These are phyloP conservation scores for Leishmania aethiopica DNA, from an alignment of 208 protist genomes.

Conservation along the genomic window DNA sequence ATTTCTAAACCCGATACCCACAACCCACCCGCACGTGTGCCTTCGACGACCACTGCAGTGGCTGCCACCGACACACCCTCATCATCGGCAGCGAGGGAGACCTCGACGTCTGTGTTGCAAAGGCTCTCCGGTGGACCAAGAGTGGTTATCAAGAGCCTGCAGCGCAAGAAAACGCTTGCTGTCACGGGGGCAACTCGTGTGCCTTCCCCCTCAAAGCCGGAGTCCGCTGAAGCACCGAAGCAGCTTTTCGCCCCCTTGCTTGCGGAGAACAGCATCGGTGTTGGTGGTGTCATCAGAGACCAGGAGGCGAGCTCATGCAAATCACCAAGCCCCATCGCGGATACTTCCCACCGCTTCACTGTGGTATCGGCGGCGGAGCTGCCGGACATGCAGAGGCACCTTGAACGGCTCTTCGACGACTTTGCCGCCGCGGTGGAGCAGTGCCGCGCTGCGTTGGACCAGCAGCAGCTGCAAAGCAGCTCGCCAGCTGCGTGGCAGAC, in stretches of 20 bases:
- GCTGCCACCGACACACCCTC: not conserved
- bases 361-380: constrained; percentile 3
- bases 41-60: not conserved
- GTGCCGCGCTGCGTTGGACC: constrained; percentile 16
- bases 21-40: not conserved
- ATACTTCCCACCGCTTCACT: not conserved
- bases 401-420: constrained; percentile 25
- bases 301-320: not conserved
- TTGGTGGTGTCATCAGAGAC: not conserved
- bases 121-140: not conserved
- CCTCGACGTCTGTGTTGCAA: not conserved
- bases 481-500: constrained; percentile 9
- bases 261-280: not conserved
- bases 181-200: not conserved
- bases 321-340: not conserved
- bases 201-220: no score
- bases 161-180: not conserved
- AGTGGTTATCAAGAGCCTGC: constrained; percentile 1
- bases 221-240: not conserved
- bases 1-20: not conserved
- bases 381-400: constrained; percentile 6
- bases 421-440: constrained; percentile 26
- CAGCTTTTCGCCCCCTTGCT: not conserved
- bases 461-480: constrained; percentile 4
- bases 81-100: not conserved